Conservation (phyloP, 129 eudicot genomes). For the Mikania micrantha region DNA sequence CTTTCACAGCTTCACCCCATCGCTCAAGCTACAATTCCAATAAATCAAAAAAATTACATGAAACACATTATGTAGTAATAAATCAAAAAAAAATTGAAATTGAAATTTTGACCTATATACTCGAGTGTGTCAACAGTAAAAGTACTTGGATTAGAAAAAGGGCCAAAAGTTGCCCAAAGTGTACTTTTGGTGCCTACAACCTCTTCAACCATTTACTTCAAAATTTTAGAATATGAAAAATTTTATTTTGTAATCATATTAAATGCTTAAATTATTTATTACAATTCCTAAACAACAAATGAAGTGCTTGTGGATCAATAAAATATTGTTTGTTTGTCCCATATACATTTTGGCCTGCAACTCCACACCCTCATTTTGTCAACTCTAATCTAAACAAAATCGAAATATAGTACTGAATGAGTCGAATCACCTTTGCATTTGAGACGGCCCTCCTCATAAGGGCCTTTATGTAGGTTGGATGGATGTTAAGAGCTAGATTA, state of each 20-base stretch:
- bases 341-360: background rate
- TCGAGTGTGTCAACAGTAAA: background rate
- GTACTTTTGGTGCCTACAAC: background rate
- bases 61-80: background rate
- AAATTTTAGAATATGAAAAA: background rate
- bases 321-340: background rate
- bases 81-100: background rate
- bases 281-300: background rate
- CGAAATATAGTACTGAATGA: background rate
- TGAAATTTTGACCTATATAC: background rate
- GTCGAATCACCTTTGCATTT: conserved; percentile 41
- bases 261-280: background rate
- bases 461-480: conserved; percentile 55
- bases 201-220: background rate
- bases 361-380: background rate
- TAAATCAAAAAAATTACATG: background rate
- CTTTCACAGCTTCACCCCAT: conserved; percentile 52
- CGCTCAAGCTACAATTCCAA: conserved; percentile 37
- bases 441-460: conserved; percentile 54
- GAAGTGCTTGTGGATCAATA: background rate
- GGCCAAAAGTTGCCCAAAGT: background rate
- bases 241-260: background rate
- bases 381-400: background rate
- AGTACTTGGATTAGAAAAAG: background rate
- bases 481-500: conserved; percentile 45